Percentiles rank a stretch among this genome's conserved stretches.
These are phyloP conservation scores for Aquilaria malaccensis DNA, from an alignment of 345 rosid species.

Conservation along the genomic window DNA sequence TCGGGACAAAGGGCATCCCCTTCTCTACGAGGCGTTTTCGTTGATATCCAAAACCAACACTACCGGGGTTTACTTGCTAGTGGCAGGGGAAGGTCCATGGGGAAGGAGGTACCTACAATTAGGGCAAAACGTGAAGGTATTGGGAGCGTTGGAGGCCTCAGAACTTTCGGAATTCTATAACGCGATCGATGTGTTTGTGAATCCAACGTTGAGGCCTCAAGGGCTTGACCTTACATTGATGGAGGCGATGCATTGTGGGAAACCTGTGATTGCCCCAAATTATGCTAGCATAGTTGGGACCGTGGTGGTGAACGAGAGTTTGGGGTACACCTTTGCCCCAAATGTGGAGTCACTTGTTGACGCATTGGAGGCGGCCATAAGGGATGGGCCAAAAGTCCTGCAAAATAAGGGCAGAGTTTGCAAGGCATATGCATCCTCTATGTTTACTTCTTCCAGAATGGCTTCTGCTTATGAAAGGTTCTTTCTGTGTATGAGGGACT, in stretches of 20 bases:
- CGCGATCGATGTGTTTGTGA: conserved; percentile 60
- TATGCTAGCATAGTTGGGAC: conserved; percentile 70
- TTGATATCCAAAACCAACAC: conserved; percentile 28
- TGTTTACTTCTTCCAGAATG: conserved; percentile 68
- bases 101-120: conserved; percentile 44
- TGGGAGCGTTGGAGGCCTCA: conserved; percentile 46
- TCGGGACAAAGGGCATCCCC: conserved; percentile 72
- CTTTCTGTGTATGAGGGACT: conserved; percentile 68
- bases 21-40: conserved; percentile 51
- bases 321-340: conserved; percentile 63
- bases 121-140: conserved; percentile 45
- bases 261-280: conserved; percentile 56
- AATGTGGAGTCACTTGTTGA: conserved; percentile 56
- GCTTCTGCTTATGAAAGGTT: conserved; percentile 71
- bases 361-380: conserved; percentile 39
- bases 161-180: conserved; percentile 56
- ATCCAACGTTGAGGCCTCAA: conserved; percentile 66
- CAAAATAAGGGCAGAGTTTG: conserved; percentile 45
- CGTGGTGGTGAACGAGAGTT: conserved; percentile 37
- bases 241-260: conserved; percentile 76
- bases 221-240: conserved; percentile 62
- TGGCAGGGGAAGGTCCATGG: conserved; percentile 83
- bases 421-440: conserved; percentile 31
- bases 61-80: conserved; percentile 30
- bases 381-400: conserved; percentile 41